phyloP scores from a whole-genome alignment of 1,284 basidiomycete genomes.

The Taiwanofungus camphoratus region DNA sequence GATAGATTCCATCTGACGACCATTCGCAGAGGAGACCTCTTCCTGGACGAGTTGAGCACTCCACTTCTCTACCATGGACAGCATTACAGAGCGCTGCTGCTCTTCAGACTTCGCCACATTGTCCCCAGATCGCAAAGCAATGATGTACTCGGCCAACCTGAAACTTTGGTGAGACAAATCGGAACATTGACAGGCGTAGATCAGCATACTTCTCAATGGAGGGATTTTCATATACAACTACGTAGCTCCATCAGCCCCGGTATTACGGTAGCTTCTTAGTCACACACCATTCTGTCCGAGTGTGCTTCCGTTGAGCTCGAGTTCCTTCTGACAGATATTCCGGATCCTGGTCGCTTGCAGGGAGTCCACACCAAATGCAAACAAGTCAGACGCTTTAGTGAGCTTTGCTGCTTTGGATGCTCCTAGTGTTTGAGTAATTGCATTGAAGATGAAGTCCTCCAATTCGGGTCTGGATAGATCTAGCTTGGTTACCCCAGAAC shows the following conservation, averaged over 20 bases:
- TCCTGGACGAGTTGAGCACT: constrained; percentile 13
- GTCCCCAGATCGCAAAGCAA: constrained; percentile 24
- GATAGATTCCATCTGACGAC: not conserved
- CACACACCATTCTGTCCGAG: constrained; percentile 39
- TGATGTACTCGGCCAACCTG: constrained; percentile 23
- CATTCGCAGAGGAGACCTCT: not conserved
- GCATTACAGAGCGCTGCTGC: constrained; percentile 32
- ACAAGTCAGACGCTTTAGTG: constrained; percentile 25
- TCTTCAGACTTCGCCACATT: constrained; percentile 9
- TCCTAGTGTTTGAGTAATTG: constrained; percentile 31
- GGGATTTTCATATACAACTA: constrained; percentile 41
- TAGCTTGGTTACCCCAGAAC: constrained; percentile 31
- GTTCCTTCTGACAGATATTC: constrained; percentile 42
- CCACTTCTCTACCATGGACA: constrained; percentile 38
- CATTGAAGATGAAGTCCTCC: constrained; percentile 33
- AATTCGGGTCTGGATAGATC: constrained; percentile 23
- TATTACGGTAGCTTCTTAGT: too few relatives aligned
- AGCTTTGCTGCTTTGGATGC: constrained; percentile 26
- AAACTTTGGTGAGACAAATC: not conserved
- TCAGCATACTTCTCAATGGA: constrained; percentile 30
- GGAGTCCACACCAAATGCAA: constrained; percentile 46
- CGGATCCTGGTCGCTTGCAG: constrained; percentile 50
- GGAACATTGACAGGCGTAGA: not conserved
- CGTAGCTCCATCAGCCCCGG: too few relatives aligned
- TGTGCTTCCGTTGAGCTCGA: constrained; percentile 30